Evolutionary conservation across 225 moss, liverwort and hornwort species (phyloP), one percentile per base, ranked within the genome.

Genomic region (Straminergon stramineum): DNA sequence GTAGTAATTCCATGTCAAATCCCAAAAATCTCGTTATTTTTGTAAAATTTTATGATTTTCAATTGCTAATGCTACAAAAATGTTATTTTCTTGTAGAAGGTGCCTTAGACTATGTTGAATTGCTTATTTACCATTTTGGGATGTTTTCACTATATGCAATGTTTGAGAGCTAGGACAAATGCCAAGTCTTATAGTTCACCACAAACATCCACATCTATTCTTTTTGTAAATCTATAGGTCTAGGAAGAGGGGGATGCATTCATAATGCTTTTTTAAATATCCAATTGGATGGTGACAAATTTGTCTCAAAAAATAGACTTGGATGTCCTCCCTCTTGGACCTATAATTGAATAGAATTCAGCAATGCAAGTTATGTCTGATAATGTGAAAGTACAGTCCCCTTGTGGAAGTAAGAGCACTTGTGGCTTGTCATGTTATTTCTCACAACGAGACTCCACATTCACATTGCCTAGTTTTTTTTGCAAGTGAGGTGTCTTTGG

Each of bases 301-400:
- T 14, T 71, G 9, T 5, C 1, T 71, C 0, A 0, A 41, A 23
- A 39, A 23, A 2, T 24, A 14, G 5, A 39, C 39, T 13, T n/a
- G 7, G 13, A 70, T 39, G 13, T 39, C 5, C 1, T 3, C 26
- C 8, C 1, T 71, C 23, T 71, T 73, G 43, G 5, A 71, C 1
- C 41, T 15, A 27, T 71, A 71, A 15, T 71, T 71, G 26, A 71
- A 71, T 9, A 39, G 24, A 7, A 39, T 70, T 41, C 8, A 41
- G 15, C 5, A 13, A 27, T 41, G 15, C 41, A 73, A 5, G 27
- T 27, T 73, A 27, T 26, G 43, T 27, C 0, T 43, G 0, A 5
- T 43, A 43, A 73, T 43, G 15, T 26, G 15, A 71, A 71, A 41
- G 13, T 26, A 41, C 26, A 71, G 5, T 27, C 71, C 43, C 27